These are phyloP conservation scores for Nicotiana otophora DNA, from an alignment of 257 asterid genomes.

Conservation along the genomic window DNA sequence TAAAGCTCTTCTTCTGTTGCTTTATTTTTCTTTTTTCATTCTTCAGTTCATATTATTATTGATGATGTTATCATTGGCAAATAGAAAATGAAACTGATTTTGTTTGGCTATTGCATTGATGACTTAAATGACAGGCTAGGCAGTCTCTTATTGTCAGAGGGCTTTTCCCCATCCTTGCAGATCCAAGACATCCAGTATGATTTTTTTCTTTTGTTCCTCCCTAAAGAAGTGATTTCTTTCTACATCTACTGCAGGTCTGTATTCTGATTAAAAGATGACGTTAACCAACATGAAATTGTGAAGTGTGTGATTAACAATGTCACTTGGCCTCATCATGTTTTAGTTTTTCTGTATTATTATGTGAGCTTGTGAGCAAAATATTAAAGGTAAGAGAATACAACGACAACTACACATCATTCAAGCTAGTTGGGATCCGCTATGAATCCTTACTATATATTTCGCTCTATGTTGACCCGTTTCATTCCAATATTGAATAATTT, in stretches of 20 bases:
- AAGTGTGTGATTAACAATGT: neutral
- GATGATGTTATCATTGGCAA: neutral
- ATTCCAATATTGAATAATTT: neutral
- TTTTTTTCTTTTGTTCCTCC: neutral
- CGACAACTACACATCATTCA: neutral
- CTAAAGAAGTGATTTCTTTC: neutral
- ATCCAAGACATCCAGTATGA: slow-evolving; percentile 94
- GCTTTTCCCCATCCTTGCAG: slow-evolving; percentile 94
- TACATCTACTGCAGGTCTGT: neutral
- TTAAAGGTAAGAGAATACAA: neutral
- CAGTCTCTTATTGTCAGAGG: slow-evolving; percentile 92
- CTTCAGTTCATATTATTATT: neutral
- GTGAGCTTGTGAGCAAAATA: neutral
- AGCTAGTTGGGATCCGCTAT: neutral
- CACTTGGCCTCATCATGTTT: neutral
- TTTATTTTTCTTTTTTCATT: neutral
- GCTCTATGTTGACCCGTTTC: neutral
- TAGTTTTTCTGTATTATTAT: neutral
- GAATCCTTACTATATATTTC: neutral
- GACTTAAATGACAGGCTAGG: slow-evolving; percentile 61
- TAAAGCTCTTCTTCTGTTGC: neutral
- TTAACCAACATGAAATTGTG: neutral
- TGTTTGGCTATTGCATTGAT: neutral
- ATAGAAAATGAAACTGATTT: neutral
- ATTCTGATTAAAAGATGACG: neutral